Percentiles rank a stretch among this genome's conserved stretches.
These are phyloP conservation scores for Penicillium sp. DNA, from an alignment of 2,329 filamentous ascomycete genomes.

Conservation along the genomic window DNA sequence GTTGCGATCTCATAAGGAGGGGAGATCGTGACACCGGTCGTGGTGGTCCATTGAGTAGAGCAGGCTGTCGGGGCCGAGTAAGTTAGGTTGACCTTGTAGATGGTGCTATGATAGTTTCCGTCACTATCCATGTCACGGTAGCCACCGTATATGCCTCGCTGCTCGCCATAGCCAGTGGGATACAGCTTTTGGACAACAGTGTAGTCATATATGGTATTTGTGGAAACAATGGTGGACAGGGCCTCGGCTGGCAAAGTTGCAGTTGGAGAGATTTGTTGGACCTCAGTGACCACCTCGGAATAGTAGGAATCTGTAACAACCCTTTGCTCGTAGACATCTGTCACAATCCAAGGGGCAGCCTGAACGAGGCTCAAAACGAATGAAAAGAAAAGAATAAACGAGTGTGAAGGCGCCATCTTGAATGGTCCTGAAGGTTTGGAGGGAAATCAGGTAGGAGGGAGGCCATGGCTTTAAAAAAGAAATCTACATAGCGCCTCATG, in stretches of 20 bases:
- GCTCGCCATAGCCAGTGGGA: conserved; percentile 24
- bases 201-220: conserved; percentile 13
- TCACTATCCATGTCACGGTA: conserved; percentile 3
- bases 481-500: not conserved
- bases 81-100: conserved; percentile 29
- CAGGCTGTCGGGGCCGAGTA: conserved; percentile 30
- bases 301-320: conserved; percentile 8
- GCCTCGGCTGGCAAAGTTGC: conserved; percentile 23
- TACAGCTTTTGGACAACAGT: conserved; percentile 31
- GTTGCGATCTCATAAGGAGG: conserved; percentile 16
- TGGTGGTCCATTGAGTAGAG: conserved; percentile 28
- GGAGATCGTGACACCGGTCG: conserved; percentile 20
- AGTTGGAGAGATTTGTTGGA: conserved; percentile 23
- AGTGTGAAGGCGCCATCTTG: conserved; percentile 26
- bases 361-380: conserved; percentile 22
- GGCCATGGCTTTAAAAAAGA: conserved; percentile 1
- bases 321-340: conserved; percentile 25
- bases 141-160: not conserved
- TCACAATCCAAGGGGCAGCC: conserved; percentile 33
- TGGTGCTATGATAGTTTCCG: conserved; percentile 12
- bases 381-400: conserved; percentile 23
- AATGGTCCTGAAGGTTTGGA: not conserved
- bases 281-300: conserved; percentile 7
- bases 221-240: conserved; percentile 26
- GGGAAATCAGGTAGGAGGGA: not conserved